A percentile compares a stretch with the other conserved stretches of the same genome.
These are phyloP conservation scores for Chlorella sp. DNA, from an alignment of 139 green algal genomes.

Conservation along the genomic window DNA sequence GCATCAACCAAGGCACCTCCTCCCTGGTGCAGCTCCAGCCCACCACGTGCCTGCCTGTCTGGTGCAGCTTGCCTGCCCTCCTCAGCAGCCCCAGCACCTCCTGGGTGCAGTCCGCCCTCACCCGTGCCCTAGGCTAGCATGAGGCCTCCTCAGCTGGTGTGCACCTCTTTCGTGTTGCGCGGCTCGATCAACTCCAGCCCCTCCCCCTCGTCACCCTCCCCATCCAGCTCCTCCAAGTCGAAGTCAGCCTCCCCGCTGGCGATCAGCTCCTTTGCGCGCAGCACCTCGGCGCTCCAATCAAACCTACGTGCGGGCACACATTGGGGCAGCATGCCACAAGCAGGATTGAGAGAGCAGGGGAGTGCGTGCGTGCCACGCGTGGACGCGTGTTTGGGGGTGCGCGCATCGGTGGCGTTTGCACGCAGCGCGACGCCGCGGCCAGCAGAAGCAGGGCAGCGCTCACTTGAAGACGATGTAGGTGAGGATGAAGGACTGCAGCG, in stretches of 20 bases:
- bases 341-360: too few species aligned
- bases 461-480: slow-evolving; percentile 38
- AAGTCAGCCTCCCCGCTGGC: slow-evolving; percentile 42
- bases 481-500: slow-evolving; percentile 39
- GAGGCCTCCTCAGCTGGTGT: not conserved
- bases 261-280: slow-evolving; percentile 40
- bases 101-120: too few species aligned
- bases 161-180: not conserved
- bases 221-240: slow-evolving; percentile 34
- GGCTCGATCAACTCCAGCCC: not conserved
- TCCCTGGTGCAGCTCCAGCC: too few species aligned
- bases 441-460: not conserved
- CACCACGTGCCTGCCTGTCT: too few species aligned
- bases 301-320: slow-evolving; percentile 21
- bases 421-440: not conserved
- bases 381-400: not conserved
- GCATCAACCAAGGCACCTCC: too few species aligned
- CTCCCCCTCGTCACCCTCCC: not conserved
- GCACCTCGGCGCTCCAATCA: slow-evolving; percentile 39
- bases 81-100: not conserved
- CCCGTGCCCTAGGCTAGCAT: too few species aligned
- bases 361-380: not conserved
- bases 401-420: not conserved
- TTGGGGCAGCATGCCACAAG: not conserved
- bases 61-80: too few species aligned